Conservation (phyloP, 495 filamentous ascomycete species). For the Chaetomidium leptoderma region DNA sequence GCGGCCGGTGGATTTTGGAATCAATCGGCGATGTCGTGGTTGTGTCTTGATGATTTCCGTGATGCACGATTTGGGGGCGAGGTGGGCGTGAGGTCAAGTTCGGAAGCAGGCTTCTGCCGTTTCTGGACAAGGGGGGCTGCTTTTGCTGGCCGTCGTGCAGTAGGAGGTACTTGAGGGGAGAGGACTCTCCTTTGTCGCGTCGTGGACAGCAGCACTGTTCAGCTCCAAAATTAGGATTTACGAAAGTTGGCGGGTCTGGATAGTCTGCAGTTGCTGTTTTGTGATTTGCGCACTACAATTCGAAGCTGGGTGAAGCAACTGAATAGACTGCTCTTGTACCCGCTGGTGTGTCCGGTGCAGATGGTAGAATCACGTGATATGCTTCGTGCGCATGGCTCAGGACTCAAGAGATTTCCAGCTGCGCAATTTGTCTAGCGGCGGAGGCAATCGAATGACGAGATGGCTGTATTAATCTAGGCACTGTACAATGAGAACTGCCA, state of each 20-base stretch:
- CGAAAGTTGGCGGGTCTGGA: background rate
- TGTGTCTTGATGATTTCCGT: constrained; percentile 39
- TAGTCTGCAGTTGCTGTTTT: background rate
- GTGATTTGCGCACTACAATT: background rate
- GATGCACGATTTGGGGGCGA: constrained; percentile 39
- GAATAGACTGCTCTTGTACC: constrained; percentile 2
- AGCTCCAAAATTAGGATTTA: background rate
- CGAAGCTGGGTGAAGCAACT: background rate
- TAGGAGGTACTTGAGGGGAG: background rate
- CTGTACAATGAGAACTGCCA: too few species aligned
- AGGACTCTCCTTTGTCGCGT: background rate
- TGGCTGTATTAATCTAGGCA: background rate
- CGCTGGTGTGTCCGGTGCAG: background rate
- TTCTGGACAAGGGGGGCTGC: constrained; percentile 32
- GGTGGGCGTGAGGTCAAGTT: constrained; percentile 44
- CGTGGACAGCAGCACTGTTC: too few species aligned
- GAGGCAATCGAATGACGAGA: background rate
- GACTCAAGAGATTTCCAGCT: too few species aligned
- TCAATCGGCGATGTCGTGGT: constrained; percentile 35
- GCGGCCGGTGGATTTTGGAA: constrained; percentile 31
- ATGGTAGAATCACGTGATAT: constrained; percentile 13
- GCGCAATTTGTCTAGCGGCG: background rate
- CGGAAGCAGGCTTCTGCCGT: constrained; percentile 36
- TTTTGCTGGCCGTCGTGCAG: constrained; percentile 16
- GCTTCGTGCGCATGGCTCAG: background rate